phyloP scores from a whole-genome alignment of 2,329 filamentous ascomycete species.

The Colletotrichum sp. region DNA sequence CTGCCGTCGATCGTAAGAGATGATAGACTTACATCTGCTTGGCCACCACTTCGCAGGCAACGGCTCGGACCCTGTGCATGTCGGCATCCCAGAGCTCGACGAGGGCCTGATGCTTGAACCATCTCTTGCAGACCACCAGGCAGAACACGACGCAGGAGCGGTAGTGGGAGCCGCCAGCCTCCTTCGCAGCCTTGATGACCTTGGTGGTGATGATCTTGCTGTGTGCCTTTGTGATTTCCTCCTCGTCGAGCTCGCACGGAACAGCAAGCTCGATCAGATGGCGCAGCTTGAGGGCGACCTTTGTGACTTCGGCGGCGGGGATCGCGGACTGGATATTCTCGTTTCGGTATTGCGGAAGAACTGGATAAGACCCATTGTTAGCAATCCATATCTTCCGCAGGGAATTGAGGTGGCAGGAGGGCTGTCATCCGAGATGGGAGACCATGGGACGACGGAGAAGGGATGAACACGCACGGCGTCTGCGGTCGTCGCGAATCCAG shows the following conservation, averaged over 20 bases:
- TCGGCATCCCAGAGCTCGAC: conserved; percentile 93
- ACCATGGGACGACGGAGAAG: background rate
- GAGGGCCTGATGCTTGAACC: conserved; percentile 80
- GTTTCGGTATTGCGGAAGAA: conserved; percentile 69
- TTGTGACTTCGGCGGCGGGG: conserved; percentile 81
- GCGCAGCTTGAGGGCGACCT: conserved; percentile 86
- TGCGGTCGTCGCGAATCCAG: conserved; percentile 48
- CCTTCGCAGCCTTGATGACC: conserved; percentile 80
- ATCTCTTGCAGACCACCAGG: conserved; percentile 72
- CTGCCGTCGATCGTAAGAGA: background rate
- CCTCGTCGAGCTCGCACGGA: conserved; percentile 86
- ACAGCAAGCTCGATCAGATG: conserved; percentile 90
- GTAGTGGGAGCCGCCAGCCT: conserved; percentile 80
- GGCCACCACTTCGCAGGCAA: conserved; percentile 89
- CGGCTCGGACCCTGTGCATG: conserved; percentile 78
- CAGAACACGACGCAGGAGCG: conserved; percentile 83
- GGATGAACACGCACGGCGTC: conserved; percentile 42
- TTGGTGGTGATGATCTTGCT: conserved; percentile 82
- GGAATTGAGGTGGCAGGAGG: background rate
- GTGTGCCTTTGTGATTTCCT: conserved; percentile 77
- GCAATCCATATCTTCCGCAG: background rate
- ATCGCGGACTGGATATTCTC: conserved; percentile 69
- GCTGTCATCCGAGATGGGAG: background rate
- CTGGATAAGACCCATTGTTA: conserved; percentile 40
- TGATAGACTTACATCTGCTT: conserved; percentile 61